Conservation (phyloP, 2,329 filamentous ascomycete genomes). For the Ceratocystis lukuohia region DNA sequence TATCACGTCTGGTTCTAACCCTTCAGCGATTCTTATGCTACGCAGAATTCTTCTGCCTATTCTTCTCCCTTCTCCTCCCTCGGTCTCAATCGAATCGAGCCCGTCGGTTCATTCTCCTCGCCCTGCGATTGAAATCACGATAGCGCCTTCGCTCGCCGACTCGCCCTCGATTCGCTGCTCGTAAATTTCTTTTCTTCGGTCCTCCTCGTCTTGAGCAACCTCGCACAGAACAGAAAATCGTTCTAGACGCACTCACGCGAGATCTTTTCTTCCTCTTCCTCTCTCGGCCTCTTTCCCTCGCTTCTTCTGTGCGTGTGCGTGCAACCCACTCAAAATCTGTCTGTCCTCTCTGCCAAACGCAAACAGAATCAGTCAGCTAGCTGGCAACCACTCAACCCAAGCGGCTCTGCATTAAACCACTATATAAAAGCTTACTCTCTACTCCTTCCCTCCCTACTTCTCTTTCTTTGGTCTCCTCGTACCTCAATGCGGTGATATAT, state of each 20-base stretch:
- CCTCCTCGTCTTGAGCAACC: not conserved
- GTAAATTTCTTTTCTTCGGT: not conserved
- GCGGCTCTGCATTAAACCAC: not conserved
- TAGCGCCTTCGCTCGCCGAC: not conserved
- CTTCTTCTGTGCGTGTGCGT: constrained; percentile 1
- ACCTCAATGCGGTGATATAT: constrained; percentile 20
- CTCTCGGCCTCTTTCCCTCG: not conserved
- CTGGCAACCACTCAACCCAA: not conserved
- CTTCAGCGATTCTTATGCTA: not conserved
- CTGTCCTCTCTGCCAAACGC: not conserved
- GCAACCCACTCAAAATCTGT: not conserved
- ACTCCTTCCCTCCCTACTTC: not conserved
- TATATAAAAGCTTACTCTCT: constrained; percentile 2
- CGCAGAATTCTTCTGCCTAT: not conserved
- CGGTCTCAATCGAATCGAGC: not conserved
- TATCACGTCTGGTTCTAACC: not conserved
- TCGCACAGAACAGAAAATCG: not conserved
- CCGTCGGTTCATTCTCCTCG: too few relatives aligned
- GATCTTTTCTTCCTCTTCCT: not conserved
- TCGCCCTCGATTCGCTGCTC: not conserved
- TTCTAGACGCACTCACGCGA: not conserved
- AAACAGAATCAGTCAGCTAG: not conserved
- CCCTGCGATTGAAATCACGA: not conserved
- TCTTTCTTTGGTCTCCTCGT: not conserved
- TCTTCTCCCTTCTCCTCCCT: not conserved